These are phyloP conservation scores for Eucommia ulmoides DNA, from an alignment of 257 asterid genomes.

Conservation along the genomic window DNA sequence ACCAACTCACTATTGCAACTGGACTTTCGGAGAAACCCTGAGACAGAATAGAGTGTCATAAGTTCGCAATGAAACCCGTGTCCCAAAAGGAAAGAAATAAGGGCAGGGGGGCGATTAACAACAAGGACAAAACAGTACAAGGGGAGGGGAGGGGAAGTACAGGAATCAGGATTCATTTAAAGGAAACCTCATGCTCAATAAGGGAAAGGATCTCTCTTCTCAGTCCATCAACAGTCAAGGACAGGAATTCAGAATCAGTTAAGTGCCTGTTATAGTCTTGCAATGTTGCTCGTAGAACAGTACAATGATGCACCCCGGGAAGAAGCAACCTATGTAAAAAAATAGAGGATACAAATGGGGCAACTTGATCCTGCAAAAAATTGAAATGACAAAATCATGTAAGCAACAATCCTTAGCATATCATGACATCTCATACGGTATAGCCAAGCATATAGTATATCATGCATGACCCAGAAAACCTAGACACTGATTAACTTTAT, in stretches of 20 bases:
- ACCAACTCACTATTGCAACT: constrained; percentile 50
- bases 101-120: no score
- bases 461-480: no score
- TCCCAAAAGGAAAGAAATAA: neutral
- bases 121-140: no score
- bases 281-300: constrained; percentile 65
- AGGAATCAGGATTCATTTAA: no score
- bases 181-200: constrained; percentile 64
- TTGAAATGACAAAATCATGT: neutral
- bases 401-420: no score
- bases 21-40: constrained; percentile 64
- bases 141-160: no score
- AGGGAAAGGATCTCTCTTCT: constrained; percentile 69
- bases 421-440: no score
- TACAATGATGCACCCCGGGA: constrained; percentile 67
- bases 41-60: constrained; percentile 18
- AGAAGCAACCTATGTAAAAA: constrained; percentile 71
- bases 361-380: constrained; percentile 70
- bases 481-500: no score
- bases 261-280: constrained; percentile 59
- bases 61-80: constrained; percentile 11
- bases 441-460: neutral
- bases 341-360: constrained; percentile 66
- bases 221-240: constrained; percentile 67
- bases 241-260: constrained; percentile 68